Percentiles rank a stretch among this genome's conserved stretches.
Evolutionary conservation across 371 early-diverging fungal species (phyloP).

Genomic region (Actinomucor elegans): DNA sequence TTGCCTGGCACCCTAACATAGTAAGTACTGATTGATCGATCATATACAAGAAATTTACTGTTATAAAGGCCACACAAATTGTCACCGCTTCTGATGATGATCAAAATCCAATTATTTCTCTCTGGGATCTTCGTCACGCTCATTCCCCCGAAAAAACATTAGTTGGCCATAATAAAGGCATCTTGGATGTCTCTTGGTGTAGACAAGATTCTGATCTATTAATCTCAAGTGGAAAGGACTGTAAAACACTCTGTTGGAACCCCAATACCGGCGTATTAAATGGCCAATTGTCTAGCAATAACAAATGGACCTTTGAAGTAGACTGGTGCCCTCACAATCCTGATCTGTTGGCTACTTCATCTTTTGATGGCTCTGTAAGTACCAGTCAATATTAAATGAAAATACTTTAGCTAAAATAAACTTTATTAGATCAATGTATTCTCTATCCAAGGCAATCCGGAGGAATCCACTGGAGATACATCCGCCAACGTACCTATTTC

Average conservation of each 20-base stretch:
- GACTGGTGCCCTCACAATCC: conserved; percentile 94
- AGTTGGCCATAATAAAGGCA: conserved; percentile 84
- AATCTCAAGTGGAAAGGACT: conserved; percentile 90
- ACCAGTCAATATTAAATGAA: neutral
- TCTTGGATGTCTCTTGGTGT: conserved; percentile 91
- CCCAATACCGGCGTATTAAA: conserved; percentile 69
- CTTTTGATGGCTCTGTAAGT: conserved; percentile 84
- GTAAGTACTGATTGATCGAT: conserved; percentile 43
- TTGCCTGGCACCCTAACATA: conserved; percentile 94
- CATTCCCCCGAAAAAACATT: conserved; percentile 83
- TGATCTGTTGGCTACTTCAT: conserved; percentile 81
- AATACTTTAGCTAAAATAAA: no score
- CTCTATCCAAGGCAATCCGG: neutral
- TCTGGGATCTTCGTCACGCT: conserved; percentile 95
- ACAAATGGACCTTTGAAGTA: conserved; percentile 92
- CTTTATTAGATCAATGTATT: conserved; percentile 5
- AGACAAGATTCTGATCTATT: conserved; percentile 87
- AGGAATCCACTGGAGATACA: no score
- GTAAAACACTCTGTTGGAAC: conserved; percentile 91
- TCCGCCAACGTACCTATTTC: neutral
- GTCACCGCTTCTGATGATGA: conserved; percentile 83
- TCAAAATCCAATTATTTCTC: conserved; percentile 74
- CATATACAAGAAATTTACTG: neutral
- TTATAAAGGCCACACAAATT: conserved; percentile 20
- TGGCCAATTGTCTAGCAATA: conserved; percentile 74